phyloP scores from a whole-genome alignment of 139 green algal genomes.

The Chlorella sp. region DNA sequence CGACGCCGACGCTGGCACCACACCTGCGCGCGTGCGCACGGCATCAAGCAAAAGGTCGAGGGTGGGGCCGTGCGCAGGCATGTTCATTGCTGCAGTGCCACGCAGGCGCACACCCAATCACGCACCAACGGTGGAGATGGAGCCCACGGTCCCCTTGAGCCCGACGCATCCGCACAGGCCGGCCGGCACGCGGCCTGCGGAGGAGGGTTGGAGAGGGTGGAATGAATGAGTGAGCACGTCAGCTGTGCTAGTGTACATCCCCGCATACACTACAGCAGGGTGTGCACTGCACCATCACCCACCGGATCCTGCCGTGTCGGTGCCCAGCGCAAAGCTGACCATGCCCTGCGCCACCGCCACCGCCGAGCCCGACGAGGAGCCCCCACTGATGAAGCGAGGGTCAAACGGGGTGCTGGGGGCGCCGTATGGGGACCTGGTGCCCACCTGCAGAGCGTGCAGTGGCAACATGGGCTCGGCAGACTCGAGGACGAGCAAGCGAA shows the following conservation, averaged over 20 bases:
- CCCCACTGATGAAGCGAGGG: constrained; percentile 60
- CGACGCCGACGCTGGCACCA: constrained; percentile 65
- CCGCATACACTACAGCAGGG: no score
- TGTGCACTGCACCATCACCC: no score
- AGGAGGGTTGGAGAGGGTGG: not conserved
- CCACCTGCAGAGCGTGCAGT: constrained; percentile 18
- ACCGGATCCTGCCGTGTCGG: constrained; percentile 69
- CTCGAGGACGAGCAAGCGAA: no score
- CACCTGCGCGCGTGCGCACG: constrained; percentile 26
- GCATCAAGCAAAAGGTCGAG: not conserved
- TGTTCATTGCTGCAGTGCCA: no score
- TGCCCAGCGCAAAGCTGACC: constrained; percentile 73
- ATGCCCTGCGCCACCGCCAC: constrained; percentile 55
- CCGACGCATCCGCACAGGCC: constrained; percentile 69
- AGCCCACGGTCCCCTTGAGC: constrained; percentile 65
- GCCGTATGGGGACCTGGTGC: constrained; percentile 64
- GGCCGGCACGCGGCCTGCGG: constrained; percentile 49
- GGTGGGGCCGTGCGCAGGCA: no score
- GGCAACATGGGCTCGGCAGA: no score
- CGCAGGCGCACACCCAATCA: no score
- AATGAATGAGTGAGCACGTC: no score
- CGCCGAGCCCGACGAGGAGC: constrained; percentile 59
- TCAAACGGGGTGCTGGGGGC: constrained; percentile 57
- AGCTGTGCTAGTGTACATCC: no score
- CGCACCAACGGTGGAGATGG: constrained; percentile 45